A percentile compares a stretch with the other conserved stretches of the same genome.
These are phyloP conservation scores for Ceratocystis lukuohia DNA, from an alignment of 2,329 filamentous ascomycete species.

Conservation along the genomic window DNA sequence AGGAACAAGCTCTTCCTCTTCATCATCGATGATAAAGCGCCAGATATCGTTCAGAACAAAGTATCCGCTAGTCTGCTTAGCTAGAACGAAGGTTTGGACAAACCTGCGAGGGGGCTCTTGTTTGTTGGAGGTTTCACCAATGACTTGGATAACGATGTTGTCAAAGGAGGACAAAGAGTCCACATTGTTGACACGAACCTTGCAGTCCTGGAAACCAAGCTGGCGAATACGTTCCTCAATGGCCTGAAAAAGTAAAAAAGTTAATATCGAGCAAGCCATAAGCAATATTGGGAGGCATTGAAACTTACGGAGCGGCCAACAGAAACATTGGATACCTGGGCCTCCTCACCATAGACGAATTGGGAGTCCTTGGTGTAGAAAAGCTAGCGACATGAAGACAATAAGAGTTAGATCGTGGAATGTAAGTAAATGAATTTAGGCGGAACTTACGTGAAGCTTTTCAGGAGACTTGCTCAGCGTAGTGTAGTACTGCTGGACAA, in stretches of 20 bases:
- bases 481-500: constrained; percentile 98
- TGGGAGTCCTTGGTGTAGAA: constrained; percentile 96
- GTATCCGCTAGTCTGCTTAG: constrained; percentile 90
- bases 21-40: constrained; percentile 77
- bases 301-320: constrained; percentile 64
- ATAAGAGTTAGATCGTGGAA: not conserved
- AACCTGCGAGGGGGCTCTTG: constrained; percentile 86
- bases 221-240: constrained; percentile 92
- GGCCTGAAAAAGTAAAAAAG: constrained; percentile 39
- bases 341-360: constrained; percentile 84
- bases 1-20: constrained; percentile 30
- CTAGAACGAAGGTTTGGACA: constrained; percentile 93
- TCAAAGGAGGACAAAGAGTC: constrained; percentile 87
- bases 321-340: constrained; percentile 73
- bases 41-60: constrained; percentile 98
- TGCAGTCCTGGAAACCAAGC: constrained; percentile 92
- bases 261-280: constrained; percentile 18
- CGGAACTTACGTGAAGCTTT: constrained; percentile 60
- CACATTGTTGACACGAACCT: constrained; percentile 95
- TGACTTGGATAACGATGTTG: constrained; percentile 95
- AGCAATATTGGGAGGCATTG: constrained; percentile 3
- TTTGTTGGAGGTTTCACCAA: constrained; percentile 95
- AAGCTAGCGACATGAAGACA: constrained; percentile 36
- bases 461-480: constrained; percentile 89
- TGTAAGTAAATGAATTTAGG: not conserved